These are phyloP conservation scores for Pistacia atlantica DNA, from an alignment of 345 rosid genomes.

Conservation along the genomic window DNA sequence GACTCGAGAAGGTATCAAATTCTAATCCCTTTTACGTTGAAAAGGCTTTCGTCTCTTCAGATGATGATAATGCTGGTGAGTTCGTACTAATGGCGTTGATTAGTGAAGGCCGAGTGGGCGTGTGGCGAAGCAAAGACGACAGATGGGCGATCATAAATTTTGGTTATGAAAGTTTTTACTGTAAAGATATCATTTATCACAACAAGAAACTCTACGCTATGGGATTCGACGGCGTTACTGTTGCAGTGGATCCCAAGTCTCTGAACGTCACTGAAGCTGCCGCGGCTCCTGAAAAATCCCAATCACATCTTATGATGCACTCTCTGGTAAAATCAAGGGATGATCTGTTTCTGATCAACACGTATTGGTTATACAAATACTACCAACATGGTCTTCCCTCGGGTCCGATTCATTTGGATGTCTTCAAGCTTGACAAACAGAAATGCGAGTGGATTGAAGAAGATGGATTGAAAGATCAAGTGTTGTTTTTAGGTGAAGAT, in stretches of 20 bases:
- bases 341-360: constrained; percentile 8
- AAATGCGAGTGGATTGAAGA: constrained; percentile 6
- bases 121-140: constrained; percentile 2
- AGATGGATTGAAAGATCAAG: constrained; percentile 4
- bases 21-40: neutral
- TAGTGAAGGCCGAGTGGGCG: neutral
- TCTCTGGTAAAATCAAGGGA: no score
- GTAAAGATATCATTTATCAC: neutral
- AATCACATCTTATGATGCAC: no score
- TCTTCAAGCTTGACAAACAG: constrained; percentile 16
- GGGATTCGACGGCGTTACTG: neutral
- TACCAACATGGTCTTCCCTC: neutral
- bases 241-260: neutral
- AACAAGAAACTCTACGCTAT: constrained; percentile 3
- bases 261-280: neutral
- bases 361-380: no score
- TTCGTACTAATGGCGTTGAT: neutral
- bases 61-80: neutral
- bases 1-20: no score
- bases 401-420: neutral
- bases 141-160: constrained; percentile 5
- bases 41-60: neutral
- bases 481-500: constrained; percentile 10
- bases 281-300: neutral
- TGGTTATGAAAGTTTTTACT: neutral